A percentile compares a stretch with the other conserved stretches of the same genome.
These are phyloP conservation scores for Lotmaria passim DNA, from an alignment of 208 protist species.

Conservation along the genomic window DNA sequence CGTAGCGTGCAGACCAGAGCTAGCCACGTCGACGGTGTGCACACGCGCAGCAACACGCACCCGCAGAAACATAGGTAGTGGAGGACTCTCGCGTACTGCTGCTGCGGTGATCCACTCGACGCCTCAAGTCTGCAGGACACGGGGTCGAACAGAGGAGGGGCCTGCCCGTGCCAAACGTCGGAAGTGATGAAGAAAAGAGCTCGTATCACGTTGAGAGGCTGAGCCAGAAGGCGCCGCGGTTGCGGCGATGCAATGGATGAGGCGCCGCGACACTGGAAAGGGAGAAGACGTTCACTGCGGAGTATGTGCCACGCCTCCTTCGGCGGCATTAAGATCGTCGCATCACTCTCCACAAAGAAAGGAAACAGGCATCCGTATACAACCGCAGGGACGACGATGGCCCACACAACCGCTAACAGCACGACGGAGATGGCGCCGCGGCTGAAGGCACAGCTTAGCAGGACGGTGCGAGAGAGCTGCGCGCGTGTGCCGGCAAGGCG, in stretches of 20 bases:
- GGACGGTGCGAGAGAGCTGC: constrained; percentile 9
- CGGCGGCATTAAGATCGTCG: constrained; percentile 18
- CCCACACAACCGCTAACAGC: constrained; percentile 15
- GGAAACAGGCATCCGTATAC: constrained; percentile 29
- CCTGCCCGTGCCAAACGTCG: constrained; percentile 13
- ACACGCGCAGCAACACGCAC: constrained; percentile 21
- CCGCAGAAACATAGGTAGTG: constrained; percentile 13
- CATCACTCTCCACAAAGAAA: constrained; percentile 27
- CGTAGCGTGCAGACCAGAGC: constrained; percentile 21
- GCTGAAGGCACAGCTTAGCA: constrained; percentile 21
- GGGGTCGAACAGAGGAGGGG: constrained; percentile 16
- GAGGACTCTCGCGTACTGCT: background rate
- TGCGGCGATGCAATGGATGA: background rate
- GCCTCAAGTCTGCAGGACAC: constrained; percentile 9
- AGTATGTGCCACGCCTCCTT: constrained; percentile 22
- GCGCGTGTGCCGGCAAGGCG: background rate
- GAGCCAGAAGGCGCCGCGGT: background rate
- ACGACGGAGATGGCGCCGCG: constrained; percentile 15
- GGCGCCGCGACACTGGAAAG: constrained; percentile 8
- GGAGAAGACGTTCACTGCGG: constrained; percentile 23
- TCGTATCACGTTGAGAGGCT: constrained; percentile 30
- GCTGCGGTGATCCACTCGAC: background rate
- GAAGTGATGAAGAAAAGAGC: constrained; percentile 17
- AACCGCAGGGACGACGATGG: constrained; percentile 12
- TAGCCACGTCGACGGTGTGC: constrained; percentile 26